Percentiles rank a stretch among this genome's conserved stretches.
Conservation (phyloP, 306 rosid genomes). For the Senna siamea region DNA sequence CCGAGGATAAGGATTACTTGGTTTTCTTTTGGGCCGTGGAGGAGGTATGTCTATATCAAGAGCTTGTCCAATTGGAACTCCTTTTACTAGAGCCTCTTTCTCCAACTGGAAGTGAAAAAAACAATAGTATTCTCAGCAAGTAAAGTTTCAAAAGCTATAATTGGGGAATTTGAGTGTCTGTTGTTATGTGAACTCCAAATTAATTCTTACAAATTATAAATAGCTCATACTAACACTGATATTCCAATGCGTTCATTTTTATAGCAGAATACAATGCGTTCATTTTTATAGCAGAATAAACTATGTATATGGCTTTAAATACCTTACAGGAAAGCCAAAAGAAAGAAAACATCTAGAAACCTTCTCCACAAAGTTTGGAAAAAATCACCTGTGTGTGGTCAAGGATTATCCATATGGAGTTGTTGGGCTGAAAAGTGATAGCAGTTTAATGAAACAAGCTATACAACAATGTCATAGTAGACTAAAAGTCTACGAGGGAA, state of each 20-base stretch:
- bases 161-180: not conserved
- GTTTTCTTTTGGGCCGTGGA: constrained; percentile 97
- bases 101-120: constrained; percentile 70
- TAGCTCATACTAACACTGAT: constrained; percentile 19
- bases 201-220: not conserved
- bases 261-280: constrained; percentile 23
- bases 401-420: constrained; percentile 34
- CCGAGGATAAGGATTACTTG: constrained; percentile 94
- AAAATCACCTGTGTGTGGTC: constrained; percentile 36
- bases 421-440: constrained; percentile 36
- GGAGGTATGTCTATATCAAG: constrained; percentile 93
- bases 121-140: constrained; percentile 32
- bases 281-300: constrained; percentile 14
- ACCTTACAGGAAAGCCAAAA: constrained; percentile 24
- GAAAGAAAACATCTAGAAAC: constrained; percentile 30
- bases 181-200: constrained; percentile 35
- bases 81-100: constrained; percentile 84
- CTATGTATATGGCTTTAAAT: not conserved
- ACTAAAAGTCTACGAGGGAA: constrained; percentile 20
- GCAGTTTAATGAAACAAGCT: constrained; percentile 25
- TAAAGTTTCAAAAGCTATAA: constrained; percentile 29
- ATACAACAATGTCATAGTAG: constrained; percentile 26
- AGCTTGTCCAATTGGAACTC: constrained; percentile 73
- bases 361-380: constrained; percentile 28
- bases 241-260: constrained; percentile 25